phyloP scores from a whole-genome alignment of 1,284 basidiomycete species.

The Nidula niveotomentosa region DNA sequence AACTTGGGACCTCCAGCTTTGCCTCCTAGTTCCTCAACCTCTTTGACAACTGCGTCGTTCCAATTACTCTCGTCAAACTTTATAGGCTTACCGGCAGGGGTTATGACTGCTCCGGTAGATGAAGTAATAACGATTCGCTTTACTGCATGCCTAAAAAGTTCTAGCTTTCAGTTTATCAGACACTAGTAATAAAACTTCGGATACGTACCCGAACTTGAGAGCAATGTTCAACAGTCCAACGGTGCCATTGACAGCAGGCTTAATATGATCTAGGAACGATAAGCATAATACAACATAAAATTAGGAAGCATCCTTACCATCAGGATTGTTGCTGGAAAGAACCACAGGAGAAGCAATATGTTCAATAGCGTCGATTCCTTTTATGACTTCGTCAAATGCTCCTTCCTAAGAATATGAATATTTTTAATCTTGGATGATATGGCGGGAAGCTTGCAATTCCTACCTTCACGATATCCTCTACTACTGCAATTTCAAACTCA shows the following conservation, averaged over 20 bases:
- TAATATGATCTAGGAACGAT: background rate
- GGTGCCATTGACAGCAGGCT: constrained; percentile 36
- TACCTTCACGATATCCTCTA: constrained; percentile 45
- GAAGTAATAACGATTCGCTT: constrained; percentile 62
- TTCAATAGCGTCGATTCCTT: constrained; percentile 56
- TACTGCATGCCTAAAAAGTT: constrained; percentile 18
- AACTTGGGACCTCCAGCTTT: constrained; percentile 26
- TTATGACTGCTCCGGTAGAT: constrained; percentile 52
- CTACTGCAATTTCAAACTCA: constrained; percentile 42
- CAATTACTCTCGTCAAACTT: constrained; percentile 44
- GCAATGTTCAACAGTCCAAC: constrained; percentile 29
- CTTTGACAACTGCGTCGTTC: constrained; percentile 45
- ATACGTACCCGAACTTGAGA: constrained; percentile 20
- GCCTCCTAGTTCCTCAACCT: constrained; percentile 38
- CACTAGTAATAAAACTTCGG: background rate
- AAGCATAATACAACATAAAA: background rate
- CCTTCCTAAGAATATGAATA: constrained; percentile 30
- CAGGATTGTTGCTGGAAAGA: constrained; percentile 22
- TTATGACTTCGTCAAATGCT: constrained; percentile 65
- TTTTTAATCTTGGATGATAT: background rate
- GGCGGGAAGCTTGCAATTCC: background rate
- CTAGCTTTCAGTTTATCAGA: background rate
- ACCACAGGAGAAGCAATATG: constrained; percentile 52
- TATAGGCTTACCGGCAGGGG: constrained; percentile 20
- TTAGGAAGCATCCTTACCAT: constrained; percentile 7